Conservation (phyloP, 306 rosid species). For the Elaeagnus macrophylla region DNA sequence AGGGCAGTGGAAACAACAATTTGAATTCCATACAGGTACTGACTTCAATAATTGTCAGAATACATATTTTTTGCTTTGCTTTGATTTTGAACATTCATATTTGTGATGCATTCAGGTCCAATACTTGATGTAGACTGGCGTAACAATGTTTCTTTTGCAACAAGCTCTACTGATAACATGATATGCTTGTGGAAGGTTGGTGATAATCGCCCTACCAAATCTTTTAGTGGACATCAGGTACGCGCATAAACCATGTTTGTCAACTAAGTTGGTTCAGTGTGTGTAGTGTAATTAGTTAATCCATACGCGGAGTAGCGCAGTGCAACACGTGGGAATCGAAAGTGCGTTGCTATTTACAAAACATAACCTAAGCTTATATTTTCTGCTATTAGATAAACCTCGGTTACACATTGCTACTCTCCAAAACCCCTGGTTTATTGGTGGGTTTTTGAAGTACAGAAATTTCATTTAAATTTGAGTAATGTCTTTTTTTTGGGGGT, state of each 20-base stretch:
- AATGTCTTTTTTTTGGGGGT: too few species aligned
- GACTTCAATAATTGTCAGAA: conserved; percentile 3
- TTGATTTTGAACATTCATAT: conserved; percentile 11
- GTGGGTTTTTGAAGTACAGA: too few species aligned
- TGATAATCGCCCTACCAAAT: conserved; percentile 59
- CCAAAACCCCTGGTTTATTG: too few species aligned
- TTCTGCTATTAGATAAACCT: too few species aligned
- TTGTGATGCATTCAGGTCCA: conserved; percentile 50
- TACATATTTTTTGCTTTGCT: background rate
- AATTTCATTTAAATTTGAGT: too few species aligned
- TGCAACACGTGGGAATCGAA: too few species aligned
- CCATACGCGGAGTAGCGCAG: too few species aligned
- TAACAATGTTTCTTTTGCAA: conserved; percentile 70
- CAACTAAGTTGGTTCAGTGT: too few species aligned
- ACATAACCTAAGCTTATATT: too few species aligned
- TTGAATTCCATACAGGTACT: conserved; percentile 82
- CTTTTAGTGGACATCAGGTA: conserved; percentile 92
- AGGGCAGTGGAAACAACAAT: conserved; percentile 83
- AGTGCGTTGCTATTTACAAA: too few species aligned
- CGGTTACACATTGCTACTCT: too few species aligned
- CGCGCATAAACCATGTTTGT: conserved; percentile 1
- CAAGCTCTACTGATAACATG: conserved; percentile 82
- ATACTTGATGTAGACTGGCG: conserved; percentile 99
- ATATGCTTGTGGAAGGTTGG: conserved; percentile 89
- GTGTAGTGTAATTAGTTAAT: too few species aligned